Conservation (phyloP, 345 rosid genomes). For the Salix viminalis region DNA sequence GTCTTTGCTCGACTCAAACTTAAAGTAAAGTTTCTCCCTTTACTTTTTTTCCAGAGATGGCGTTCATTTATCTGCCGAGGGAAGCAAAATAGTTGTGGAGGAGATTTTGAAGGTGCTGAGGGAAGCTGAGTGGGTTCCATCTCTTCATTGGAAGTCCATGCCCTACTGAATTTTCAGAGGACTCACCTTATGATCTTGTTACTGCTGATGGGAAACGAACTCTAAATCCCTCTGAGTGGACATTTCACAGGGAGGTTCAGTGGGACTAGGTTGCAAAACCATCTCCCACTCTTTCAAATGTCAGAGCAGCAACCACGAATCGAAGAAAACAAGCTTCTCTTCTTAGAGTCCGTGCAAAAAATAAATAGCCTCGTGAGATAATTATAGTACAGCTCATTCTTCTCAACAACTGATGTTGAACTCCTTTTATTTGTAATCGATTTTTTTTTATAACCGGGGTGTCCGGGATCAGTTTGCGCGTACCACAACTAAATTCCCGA, state of each 20-base stretch:
- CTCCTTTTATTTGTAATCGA: neutral
- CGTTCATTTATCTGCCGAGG: slow-evolving; percentile 77
- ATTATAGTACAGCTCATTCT: neutral
- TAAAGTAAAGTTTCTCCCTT: neutral
- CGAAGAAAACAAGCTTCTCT: neutral
- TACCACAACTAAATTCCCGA: no score
- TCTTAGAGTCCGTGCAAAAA: neutral
- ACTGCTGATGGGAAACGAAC: slow-evolving; percentile 74
- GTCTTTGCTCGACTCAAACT: neutral
- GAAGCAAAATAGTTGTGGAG: slow-evolving; percentile 76
- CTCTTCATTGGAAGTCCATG: slow-evolving; percentile 89
- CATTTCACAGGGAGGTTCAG: slow-evolving; percentile 65
- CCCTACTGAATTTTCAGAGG: slow-evolving; percentile 75
- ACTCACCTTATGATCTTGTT: slow-evolving; percentile 72
- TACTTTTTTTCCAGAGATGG: slow-evolving; percentile 49
- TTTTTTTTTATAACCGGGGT: no score
- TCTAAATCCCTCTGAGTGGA: slow-evolving; percentile 78
- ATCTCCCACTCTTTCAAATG: neutral
- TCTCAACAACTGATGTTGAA: neutral
- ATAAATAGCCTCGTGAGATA: neutral
- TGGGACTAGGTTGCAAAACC: slow-evolving; percentile 47
- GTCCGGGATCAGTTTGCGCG: no score
- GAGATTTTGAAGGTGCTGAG: slow-evolving; percentile 77
- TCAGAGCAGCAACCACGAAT: neutral
- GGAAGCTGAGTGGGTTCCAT: slow-evolving; percentile 82